These are phyloP conservation scores for Alloteropsis angusta DNA, from an alignment of 202 grass and related monocot genomes.

Conservation along the genomic window DNA sequence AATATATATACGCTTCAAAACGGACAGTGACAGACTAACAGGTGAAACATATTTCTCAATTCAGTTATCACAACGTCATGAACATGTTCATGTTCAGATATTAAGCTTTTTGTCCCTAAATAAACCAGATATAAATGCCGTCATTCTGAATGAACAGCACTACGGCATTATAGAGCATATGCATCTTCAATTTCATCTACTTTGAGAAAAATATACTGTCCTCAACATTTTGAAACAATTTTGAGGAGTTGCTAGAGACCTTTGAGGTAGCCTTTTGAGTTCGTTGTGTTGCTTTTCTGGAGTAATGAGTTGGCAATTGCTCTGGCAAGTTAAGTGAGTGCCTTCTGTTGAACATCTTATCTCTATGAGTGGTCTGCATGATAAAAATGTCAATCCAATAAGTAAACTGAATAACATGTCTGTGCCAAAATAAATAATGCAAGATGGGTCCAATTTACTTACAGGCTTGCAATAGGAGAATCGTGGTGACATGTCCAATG, in stretches of 20 bases:
- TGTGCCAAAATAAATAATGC: not conserved
- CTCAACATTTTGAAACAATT: not conserved
- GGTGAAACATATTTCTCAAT: not conserved
- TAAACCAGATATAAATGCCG: not conserved
- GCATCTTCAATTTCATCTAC: not conserved
- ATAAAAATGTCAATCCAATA: not conserved
- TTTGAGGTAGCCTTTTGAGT: slow-evolving; percentile 33
- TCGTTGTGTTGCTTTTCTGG: slow-evolving; percentile 25
- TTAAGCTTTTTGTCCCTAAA: not conserved
- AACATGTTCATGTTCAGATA: not conserved
- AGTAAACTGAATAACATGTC: not conserved
- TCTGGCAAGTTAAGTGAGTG: slow-evolving; percentile 54
- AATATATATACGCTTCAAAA: not conserved
- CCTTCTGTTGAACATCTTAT: slow-evolving; percentile 38
- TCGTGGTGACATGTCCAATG: slow-evolving; percentile 51
- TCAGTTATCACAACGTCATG: not conserved
- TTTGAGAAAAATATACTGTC: not conserved
- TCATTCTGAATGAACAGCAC: not conserved
- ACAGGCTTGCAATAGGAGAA: slow-evolving; percentile 68
- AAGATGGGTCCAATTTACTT: slow-evolving; percentile 23
- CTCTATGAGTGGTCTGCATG: slow-evolving; percentile 25
- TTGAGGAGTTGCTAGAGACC: slow-evolving; percentile 19
- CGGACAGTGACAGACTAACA: not conserved
- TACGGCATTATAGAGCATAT: not conserved
- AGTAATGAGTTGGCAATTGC: not conserved